Conservation (phyloP, 805 yeast genomes). For the Monosporozyma aquatica region DNA sequence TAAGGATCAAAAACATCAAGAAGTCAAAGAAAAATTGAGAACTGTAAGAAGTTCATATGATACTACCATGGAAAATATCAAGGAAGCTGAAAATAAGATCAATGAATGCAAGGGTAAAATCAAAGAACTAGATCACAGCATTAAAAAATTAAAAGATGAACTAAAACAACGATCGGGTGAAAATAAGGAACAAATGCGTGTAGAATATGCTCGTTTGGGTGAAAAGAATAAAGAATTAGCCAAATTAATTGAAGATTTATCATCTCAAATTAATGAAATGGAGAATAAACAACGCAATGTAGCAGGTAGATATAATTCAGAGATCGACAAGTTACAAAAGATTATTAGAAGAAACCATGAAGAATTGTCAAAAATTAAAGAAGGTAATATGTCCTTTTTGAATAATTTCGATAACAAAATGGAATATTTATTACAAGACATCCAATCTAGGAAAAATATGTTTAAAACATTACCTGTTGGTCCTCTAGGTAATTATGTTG, state of each 20-base stretch:
- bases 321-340: conserved; percentile 8
- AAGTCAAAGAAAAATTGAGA: conserved; percentile 12
- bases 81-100: conserved; percentile 16
- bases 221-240: conserved; percentile 9
- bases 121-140: conserved; percentile 12
- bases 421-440: conserved; percentile 34
- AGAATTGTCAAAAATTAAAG: conserved; percentile 23
- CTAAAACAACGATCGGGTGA: conserved; percentile 26
- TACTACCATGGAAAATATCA: conserved; percentile 16
- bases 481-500: conserved; percentile 61
- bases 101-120: conserved; percentile 17
- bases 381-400: conserved; percentile 26
- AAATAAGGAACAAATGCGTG: conserved; percentile 22
- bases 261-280: conserved; percentile 12
- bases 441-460: conserved; percentile 27
- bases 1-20: conserved; percentile 15
- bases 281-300: conserved; percentile 12
- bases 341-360: conserved; percentile 11
- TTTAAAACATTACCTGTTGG: conserved; percentile 59
- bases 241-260: conserved; percentile 4
- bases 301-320: conserved; percentile 8
- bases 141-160: conserved; percentile 22
- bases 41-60: conserved; percentile 14
- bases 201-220: conserved; percentile 11
- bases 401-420: conserved; percentile 46